A percentile compares a stretch with the other conserved stretches of the same genome.
phyloP scores from a whole-genome alignment of 1,139 yeast genomes.

The Schizosaccharomyces versatilis region DNA sequence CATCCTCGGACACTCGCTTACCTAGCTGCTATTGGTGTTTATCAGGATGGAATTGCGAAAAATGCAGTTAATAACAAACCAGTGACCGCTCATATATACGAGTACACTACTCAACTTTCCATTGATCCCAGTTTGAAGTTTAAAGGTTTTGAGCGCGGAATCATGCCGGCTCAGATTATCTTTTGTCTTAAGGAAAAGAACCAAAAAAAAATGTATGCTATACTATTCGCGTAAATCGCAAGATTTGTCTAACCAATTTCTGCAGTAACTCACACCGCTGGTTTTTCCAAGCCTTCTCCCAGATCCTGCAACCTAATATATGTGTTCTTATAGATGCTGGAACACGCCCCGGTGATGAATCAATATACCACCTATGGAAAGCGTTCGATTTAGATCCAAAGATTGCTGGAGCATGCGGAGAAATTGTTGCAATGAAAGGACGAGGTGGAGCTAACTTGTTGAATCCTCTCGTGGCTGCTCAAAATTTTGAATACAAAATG shows the following conservation, averaged over 20 bases:
- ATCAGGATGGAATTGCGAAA: conserved; percentile 85
- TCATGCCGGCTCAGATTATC: conserved; percentile 65
- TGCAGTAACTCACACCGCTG: conserved; percentile 66
- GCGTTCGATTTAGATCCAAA: conserved; percentile 66
- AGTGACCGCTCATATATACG: conserved; percentile 62
- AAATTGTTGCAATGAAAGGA: conserved; percentile 64
- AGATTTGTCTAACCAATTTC: no score
- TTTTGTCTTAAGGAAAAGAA: conserved; percentile 77
- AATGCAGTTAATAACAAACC: conserved; percentile 70
- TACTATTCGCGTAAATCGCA: no score
- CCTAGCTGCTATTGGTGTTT: conserved; percentile 78
- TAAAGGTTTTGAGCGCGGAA: conserved; percentile 31
- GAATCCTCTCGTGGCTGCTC: conserved; percentile 79
- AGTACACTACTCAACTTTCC: conserved; percentile 37
- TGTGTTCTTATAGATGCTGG: conserved; percentile 79
- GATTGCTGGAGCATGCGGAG: conserved; percentile 92
- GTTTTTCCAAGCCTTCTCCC: conserved; percentile 86
- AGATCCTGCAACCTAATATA: conserved; percentile 65
- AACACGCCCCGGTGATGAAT: conserved; percentile 70
- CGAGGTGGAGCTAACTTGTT: conserved; percentile 41
- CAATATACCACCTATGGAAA: conserved; percentile 71
- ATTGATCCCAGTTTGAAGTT: conserved; percentile 31
- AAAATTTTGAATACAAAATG: conserved; percentile 80
- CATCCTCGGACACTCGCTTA: conserved; percentile 66
- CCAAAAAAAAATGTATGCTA: conserved; percentile 44